A percentile compares a stretch with the other conserved stretches of the same genome.
Evolutionary conservation across 495 filamentous ascomycete genomes (phyloP).

Genomic region (Glutinoglossum americanum): DNA sequence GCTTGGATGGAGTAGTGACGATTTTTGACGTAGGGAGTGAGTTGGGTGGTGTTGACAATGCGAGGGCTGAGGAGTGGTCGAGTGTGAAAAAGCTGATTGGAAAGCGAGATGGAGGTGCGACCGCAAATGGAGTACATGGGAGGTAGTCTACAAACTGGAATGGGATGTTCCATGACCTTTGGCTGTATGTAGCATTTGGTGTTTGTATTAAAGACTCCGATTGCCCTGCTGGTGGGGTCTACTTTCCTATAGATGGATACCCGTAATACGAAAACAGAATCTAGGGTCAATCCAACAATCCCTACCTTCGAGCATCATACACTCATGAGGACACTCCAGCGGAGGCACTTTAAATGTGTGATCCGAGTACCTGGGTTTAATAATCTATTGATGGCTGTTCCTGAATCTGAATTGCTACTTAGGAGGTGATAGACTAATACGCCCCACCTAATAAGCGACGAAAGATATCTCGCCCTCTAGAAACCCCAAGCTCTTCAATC

Average conservation of each 20-base stretch:
- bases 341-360: background rate
- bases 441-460: too few species aligned
- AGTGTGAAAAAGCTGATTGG: slow-evolving; percentile 69
- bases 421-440: too few species aligned
- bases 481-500: background rate
- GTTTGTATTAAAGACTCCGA: background rate
- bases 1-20: slow-evolving; percentile 70
- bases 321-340: background rate
- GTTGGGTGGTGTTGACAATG: slow-evolving; percentile 54
- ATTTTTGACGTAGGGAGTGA: slow-evolving; percentile 87
- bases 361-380: background rate
- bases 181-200: background rate
- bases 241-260: background rate
- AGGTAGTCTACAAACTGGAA: background rate
- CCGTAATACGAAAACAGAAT: background rate
- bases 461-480: background rate
- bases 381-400: background rate
- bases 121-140: background rate
- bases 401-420: background rate
- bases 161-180: background rate
- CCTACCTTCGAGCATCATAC: background rate
- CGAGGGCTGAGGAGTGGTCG: slow-evolving; percentile 74
- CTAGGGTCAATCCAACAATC: background rate
- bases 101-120: slow-evolving; percentile 29
- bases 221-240: background rate